Base-by-base conservation (phyloP, 2,329 filamentous ascomycete species). In the Ilyonectria sp. region DNA sequence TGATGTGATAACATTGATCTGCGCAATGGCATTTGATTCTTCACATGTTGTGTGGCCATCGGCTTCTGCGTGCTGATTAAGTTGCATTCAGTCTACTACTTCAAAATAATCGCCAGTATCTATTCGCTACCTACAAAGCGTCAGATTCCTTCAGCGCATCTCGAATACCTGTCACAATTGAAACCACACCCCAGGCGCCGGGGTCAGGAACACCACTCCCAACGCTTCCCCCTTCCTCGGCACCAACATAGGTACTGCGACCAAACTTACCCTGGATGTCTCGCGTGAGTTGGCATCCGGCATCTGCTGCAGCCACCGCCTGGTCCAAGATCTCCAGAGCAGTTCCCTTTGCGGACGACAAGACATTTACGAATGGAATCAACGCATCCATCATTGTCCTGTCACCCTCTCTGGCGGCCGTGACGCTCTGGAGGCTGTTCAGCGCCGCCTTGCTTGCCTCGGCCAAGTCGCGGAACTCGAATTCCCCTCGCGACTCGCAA, bases 381-480 rank as follows among this genome's bases (percentile, higher is more conserved):
- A 63, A 21, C 13, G 61, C 61, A 53, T 63, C 61, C 61, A 63
- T 63, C 46, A 63, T 43, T 2, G 61, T 63, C 43, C 61, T 57
- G n/a, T 63, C 61, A 10, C 61, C 61, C n/a, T 40, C 53, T 15
- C 61, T 50, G 11, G 61, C 61, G 4, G 61, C 53, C 1, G 61
- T 63, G 15, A 63, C 61, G 31, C 46, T 37, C 19, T 63, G 35
- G 5, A 63, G 33, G 33, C 61, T 63, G 11, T 29, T 31, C 17
- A 63, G n/a, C 2, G 60, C 60, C n/a, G 11, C 17, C 40, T 46
- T 31, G n/a, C 54, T 33, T 10, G 15, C n/a, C 21, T 43, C 10
- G 54, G 33, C 15, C 54, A n/a, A n/a, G n/a, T n/a, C n/a, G n/a
- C n/a, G n/a, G n/a, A n/a, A n/a, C n/a, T n/a, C n/a, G n/a, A n/a